Percentiles rank a stretch among this genome's conserved stretches.
phyloP scores from a whole-genome alignment of 2,329 filamentous ascomycete genomes.

The Calonectria pauciramosa region DNA sequence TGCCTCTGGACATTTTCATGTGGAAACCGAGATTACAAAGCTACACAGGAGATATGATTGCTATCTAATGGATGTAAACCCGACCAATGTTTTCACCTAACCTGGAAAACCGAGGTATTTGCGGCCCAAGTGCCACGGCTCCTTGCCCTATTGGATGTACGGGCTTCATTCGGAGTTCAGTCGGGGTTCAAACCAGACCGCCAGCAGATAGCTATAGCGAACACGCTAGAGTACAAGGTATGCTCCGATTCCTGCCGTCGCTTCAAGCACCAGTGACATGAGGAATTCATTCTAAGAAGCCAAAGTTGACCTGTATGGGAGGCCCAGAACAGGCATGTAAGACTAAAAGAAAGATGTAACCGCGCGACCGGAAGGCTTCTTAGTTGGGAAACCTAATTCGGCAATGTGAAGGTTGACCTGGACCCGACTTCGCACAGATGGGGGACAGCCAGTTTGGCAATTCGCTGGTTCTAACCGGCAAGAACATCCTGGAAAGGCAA shows the following conservation, averaged over 20 bases:
- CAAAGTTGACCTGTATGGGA: not conserved
- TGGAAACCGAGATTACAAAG: not conserved
- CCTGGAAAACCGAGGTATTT: constrained; percentile 8
- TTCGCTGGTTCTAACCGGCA: not conserved
- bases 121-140: not conserved
- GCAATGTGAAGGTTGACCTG: not conserved
- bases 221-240: not conserved
- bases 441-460: not conserved
- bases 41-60: not conserved
- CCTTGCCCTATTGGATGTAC: not conserved
- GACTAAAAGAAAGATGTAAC: not conserved
- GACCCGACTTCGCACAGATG: not conserved
- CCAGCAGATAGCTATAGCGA: not conserved
- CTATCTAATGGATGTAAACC: not conserved
- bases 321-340: not conserved
- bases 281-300: not conserved
- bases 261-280: not conserved
- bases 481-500: not conserved
- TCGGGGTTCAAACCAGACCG: not conserved
- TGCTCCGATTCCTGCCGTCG: not conserved
- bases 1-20: not conserved
- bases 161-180: not conserved
- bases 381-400: not conserved
- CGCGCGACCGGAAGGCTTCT: constrained; percentile 12
- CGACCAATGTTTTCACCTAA: not conserved